Evolutionary conservation across 2,329 filamentous ascomycete species (phyloP), one percentile per base, ranked within the genome.

Genomic region (Colletotrichum sp.): DNA sequence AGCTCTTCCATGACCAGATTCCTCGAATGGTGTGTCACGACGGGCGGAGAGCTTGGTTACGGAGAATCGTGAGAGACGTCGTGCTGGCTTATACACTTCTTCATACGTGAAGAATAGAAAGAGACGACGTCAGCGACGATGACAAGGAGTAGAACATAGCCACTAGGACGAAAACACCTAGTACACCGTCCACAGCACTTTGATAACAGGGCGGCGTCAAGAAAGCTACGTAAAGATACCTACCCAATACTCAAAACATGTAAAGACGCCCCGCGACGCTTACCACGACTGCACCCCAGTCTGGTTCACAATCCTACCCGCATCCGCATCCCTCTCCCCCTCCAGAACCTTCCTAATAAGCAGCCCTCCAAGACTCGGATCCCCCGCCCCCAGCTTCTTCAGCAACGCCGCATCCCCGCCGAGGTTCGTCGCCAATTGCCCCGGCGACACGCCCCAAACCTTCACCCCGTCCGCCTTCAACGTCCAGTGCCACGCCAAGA

Each of bases 341-440:
- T 87, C 83, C 15, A 88, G 77, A 0, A 88, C 86, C 65, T 80
- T 79, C 60, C 80, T 80, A 16, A 88, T 80, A 24, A 87, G 83
- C 43, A 79, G 75, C 4, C 83, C 87, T 6, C 84, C 85, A 24
- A 84, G 48, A 36, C 82, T 80, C 1, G 82, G 80, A 74, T 88
- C 80, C 15, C 80, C 71, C 9, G 83, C 83, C 0, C 83, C 82
- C 52, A 68, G 64, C 65, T 76, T 77, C 66, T 10, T 68, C 24
- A 18, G 15, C 58, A 77, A 79, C 7, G 79, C 78, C 7, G 78
- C 64, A 6, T 70, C 63, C 13, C 79, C 83, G 3, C 82, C 84
- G 8, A 88, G 76, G 0, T 84, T 84, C 3, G 86, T 88, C 0
- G 85, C 86, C 21, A 88, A 78, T 52, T 83, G 81, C 0, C 87